Percentiles rank a stretch among this genome's conserved stretches.
Conservation (phyloP, 768 basidiomycete genomes). For the Panus rudis region DNA sequence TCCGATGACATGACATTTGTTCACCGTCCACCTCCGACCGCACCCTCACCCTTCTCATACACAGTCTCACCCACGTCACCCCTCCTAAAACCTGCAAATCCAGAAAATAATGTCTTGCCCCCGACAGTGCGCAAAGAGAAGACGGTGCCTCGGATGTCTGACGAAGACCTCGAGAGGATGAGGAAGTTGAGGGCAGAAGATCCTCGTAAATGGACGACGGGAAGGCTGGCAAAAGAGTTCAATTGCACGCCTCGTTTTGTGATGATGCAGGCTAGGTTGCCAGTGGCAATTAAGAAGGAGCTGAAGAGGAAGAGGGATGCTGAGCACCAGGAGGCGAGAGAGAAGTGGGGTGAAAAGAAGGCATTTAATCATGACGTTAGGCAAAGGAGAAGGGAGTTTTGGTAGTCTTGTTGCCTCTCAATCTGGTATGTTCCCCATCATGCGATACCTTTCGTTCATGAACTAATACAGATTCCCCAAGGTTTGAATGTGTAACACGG, state of each 20-base stretch:
- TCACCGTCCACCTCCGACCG: constrained; percentile 77
- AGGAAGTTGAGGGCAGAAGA: constrained; percentile 49
- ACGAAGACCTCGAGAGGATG: constrained; percentile 49
- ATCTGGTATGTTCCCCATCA: neutral
- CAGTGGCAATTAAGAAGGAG: constrained; percentile 39
- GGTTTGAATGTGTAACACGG: too few species aligned
- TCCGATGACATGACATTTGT: constrained; percentile 60
- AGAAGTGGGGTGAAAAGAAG: constrained; percentile 69
- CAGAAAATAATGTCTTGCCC: constrained; percentile 14
- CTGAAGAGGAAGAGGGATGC: constrained; percentile 37
- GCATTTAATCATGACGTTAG: constrained; percentile 53
- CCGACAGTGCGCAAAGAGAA: constrained; percentile 16
- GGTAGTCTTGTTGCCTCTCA: constrained; percentile 38
- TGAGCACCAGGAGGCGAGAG: constrained; percentile 39
- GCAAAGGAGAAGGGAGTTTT: constrained; percentile 61
- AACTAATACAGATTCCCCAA: too few species aligned
- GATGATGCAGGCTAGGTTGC: constrained; percentile 54
- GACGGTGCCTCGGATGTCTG: constrained; percentile 36
- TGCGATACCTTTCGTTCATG: too few species aligned
- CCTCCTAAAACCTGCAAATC: constrained; percentile 40
- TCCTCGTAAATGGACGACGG: constrained; percentile 53
- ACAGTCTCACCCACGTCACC: constrained; percentile 68
- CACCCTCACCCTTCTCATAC: constrained; percentile 66
- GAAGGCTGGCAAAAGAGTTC: constrained; percentile 70
- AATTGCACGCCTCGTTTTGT: constrained; percentile 66